Conservation (phyloP, 2,329 filamentous ascomycete species). For the Stemphylium vesicarium region DNA sequence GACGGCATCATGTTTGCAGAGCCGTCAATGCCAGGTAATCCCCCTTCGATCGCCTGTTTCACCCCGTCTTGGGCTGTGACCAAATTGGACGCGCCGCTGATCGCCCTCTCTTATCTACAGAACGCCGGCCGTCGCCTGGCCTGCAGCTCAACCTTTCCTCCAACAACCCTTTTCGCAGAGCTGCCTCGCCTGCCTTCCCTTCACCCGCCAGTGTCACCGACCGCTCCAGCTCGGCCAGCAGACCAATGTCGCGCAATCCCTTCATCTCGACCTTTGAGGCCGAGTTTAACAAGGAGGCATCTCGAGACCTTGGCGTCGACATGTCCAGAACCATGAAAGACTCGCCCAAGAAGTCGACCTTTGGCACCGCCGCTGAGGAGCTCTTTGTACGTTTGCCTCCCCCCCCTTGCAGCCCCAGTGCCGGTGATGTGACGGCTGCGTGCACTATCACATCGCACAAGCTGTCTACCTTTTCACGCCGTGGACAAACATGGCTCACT, state of each 20-base stretch:
- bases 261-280: slow-evolving; percentile 68
- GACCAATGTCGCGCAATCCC: slow-evolving; percentile 75
- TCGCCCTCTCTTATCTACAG: slow-evolving; percentile 43
- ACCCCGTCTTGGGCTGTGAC: slow-evolving; percentile 36
- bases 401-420: slow-evolving; percentile 16
- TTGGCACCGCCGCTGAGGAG: slow-evolving; percentile 66
- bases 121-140: slow-evolving; percentile 58
- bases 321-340: slow-evolving; percentile 47
- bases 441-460: slow-evolving; percentile 26
- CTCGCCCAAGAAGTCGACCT: slow-evolving; percentile 55
- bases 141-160: slow-evolving; percentile 70
- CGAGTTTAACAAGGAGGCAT: slow-evolving; percentile 48
- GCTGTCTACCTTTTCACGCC: slow-evolving; percentile 10
- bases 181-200: slow-evolving; percentile 60
- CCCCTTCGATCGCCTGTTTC: slow-evolving; percentile 45
- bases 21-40: slow-evolving; percentile 51
- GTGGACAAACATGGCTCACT: slow-evolving; percentile 1
- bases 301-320: slow-evolving; percentile 39
- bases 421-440: slow-evolving; percentile 17
- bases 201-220: slow-evolving; percentile 50
- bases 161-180: slow-evolving; percentile 82
- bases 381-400: slow-evolving; percentile 71
- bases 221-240: slow-evolving; percentile 60
- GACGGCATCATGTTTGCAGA: slow-evolving; percentile 51
- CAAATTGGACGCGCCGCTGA: slow-evolving; percentile 36